A percentile compares a stretch with the other conserved stretches of the same genome.
Conservation (phyloP, 2,329 filamentous ascomycete species). For the Zalaria obscura region DNA sequence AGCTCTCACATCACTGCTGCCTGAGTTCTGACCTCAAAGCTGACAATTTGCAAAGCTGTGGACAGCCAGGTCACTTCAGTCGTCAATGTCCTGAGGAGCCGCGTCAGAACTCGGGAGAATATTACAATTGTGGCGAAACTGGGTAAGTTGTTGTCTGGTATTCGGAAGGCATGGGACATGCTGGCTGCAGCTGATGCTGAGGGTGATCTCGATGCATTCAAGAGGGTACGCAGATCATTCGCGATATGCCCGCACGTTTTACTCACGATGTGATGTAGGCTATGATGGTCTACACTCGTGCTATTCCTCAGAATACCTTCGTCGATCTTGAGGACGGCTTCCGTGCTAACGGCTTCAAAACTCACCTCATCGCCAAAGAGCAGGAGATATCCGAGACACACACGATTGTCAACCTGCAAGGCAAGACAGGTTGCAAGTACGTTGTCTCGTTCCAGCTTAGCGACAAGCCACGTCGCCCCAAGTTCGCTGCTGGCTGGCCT, state of each 20-base stretch:
- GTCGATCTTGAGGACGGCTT: conserved; percentile 46
- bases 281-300: conserved; percentile 43
- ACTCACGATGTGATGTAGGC: conserved; percentile 9
- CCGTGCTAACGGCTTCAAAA: conserved; percentile 36
- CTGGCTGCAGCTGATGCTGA: conserved; percentile 38
- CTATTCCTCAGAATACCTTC: conserved; percentile 43
- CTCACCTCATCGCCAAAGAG: conserved; percentile 51
- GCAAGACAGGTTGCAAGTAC: conserved; percentile 40
- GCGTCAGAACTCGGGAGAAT: conserved; percentile 30
- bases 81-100: conserved; percentile 30
- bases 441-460: conserved; percentile 35
- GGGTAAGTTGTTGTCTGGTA: conserved; percentile 22
- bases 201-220: conserved; percentile 48
- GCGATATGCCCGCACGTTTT: too few relatives aligned
- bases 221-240: conserved; percentile 23
- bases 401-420: conserved; percentile 61
- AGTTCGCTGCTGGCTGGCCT: conserved; percentile 35
- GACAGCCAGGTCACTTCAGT: conserved; percentile 29
- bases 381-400: conserved; percentile 39
- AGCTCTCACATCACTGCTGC: conserved; percentile 9
- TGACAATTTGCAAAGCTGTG: conserved; percentile 24
- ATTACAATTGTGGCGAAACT: conserved; percentile 46
- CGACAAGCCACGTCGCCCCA: conserved; percentile 30
- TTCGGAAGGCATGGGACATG: conserved; percentile 38
- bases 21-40: conserved; percentile 3